A percentile compares a stretch with the other conserved stretches of the same genome.
These are phyloP conservation scores for Blastobotrys aristatus DNA, from an alignment of 1,139 yeast species.

Conservation along the genomic window DNA sequence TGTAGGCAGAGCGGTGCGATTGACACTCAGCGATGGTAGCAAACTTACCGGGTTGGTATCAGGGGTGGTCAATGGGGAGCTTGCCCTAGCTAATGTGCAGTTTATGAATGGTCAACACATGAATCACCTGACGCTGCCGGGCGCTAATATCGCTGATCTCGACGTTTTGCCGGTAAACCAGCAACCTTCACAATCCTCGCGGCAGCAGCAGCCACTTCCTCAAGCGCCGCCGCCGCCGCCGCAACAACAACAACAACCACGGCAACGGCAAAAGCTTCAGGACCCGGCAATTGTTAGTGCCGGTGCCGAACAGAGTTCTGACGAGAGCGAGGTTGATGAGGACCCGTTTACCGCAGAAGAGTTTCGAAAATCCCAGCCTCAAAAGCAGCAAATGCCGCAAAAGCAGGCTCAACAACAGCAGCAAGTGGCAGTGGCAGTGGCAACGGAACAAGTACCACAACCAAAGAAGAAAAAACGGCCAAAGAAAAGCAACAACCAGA, in stretches of 20 bases:
- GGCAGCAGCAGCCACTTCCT: too few relatives aligned
- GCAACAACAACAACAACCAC: constrained; percentile 3
- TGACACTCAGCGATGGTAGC: constrained; percentile 26
- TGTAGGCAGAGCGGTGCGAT: constrained; percentile 29
- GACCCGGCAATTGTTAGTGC: constrained; percentile 32
- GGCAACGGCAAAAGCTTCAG: background rate
- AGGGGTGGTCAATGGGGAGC: constrained; percentile 29
- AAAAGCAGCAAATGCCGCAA: background rate
- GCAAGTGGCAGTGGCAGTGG: constrained; percentile 3
- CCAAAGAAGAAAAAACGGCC: constrained; percentile 2
- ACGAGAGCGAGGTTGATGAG: constrained; percentile 21
- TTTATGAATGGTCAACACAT: constrained; percentile 22
- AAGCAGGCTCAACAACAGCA: background rate
- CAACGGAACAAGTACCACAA: constrained; percentile 9
- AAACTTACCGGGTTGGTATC: constrained; percentile 32
- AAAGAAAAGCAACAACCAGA: constrained; percentile 9
- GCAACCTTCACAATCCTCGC: background rate
- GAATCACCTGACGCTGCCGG: constrained; percentile 24
- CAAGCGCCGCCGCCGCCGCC: constrained; percentile 9
- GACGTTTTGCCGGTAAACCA: constrained; percentile 25
- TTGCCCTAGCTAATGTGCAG: constrained; percentile 27
- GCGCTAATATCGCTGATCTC: constrained; percentile 30
- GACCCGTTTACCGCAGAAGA: constrained; percentile 24
- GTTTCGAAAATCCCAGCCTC: constrained; percentile 1
- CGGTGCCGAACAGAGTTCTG: constrained; percentile 15